A percentile compares a stretch with the other conserved stretches of the same genome.
Conservation (phyloP, 352 stramenopile genomes). For the Pythium biforme region DNA sequence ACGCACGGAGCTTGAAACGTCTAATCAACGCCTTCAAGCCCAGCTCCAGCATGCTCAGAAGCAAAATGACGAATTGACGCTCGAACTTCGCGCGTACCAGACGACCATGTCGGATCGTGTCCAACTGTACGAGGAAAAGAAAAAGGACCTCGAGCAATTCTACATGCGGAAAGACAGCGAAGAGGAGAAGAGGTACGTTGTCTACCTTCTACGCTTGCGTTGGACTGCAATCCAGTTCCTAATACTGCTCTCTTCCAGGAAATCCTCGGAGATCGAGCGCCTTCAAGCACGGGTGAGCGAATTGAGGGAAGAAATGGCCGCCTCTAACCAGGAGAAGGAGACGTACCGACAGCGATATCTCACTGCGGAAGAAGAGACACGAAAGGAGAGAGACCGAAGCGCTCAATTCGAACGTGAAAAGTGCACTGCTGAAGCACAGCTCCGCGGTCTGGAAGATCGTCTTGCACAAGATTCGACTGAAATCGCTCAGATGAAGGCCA, state of each 20-base stretch:
- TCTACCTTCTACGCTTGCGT: neutral
- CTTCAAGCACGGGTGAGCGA: slow-evolving; percentile 51
- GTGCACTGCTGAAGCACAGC: slow-evolving; percentile 55
- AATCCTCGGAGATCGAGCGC: slow-evolving; percentile 50
- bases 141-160: slow-evolving; percentile 61
- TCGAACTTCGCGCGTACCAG: slow-evolving; percentile 60
- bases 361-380: slow-evolving; percentile 43
- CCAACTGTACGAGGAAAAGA: slow-evolving; percentile 62
- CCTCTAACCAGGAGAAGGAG: slow-evolving; percentile 47
- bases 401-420: slow-evolving; percentile 62
- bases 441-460: slow-evolving; percentile 51
- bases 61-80: slow-evolving; percentile 51
- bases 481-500: slow-evolving; percentile 49
- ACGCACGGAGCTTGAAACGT: slow-evolving; percentile 25
- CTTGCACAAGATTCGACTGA: slow-evolving; percentile 36
- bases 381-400: slow-evolving; percentile 52
- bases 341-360: slow-evolving; percentile 42
- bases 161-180: slow-evolving; percentile 56
- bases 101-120: slow-evolving; percentile 44
- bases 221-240: neutral
- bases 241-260: slow-evolving; percentile 22
- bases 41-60: slow-evolving; percentile 56
- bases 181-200: slow-evolving; percentile 42
- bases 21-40: slow-evolving; percentile 42
- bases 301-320: slow-evolving; percentile 48